phyloP scores from a whole-genome alignment of 1,284 basidiomycete species.

The Microbotryomycetes sp. region DNA sequence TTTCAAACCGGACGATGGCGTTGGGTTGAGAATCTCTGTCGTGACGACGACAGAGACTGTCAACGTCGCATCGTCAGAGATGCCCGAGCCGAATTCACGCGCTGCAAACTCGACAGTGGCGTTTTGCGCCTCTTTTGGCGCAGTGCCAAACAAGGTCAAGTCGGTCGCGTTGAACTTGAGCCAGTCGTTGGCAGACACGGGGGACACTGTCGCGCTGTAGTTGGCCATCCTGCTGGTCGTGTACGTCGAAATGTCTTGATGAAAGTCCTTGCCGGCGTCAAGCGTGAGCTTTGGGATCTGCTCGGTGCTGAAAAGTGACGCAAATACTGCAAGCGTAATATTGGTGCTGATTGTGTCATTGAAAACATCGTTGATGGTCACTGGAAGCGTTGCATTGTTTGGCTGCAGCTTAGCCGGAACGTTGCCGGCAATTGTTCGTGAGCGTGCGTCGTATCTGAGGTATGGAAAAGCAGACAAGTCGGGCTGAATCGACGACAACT shows the following conservation, averaged over 20 bases:
- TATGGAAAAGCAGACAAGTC: constrained; percentile 50
- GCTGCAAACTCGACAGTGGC: constrained; percentile 19
- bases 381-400: constrained; percentile 49
- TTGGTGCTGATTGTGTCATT: constrained; percentile 53
- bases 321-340: constrained; percentile 57
- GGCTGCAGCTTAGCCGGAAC: constrained; percentile 46
- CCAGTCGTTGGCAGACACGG: constrained; percentile 19
- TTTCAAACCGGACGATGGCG: constrained; percentile 10
- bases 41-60: constrained; percentile 20
- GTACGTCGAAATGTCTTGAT: constrained; percentile 23
- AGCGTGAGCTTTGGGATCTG: constrained; percentile 53
- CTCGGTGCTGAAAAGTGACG: constrained; percentile 55
- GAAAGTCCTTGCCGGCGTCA: constrained; percentile 41
- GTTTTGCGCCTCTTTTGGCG: constrained; percentile 17
- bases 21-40: neutral
- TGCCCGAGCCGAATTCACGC: neutral
- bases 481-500: constrained; percentile 36
- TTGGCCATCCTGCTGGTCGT: constrained; percentile 13
- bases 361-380: constrained; percentile 56
- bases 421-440: constrained; percentile 56
- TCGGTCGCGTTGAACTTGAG: constrained; percentile 15
- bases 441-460: constrained; percentile 56
- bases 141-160: constrained; percentile 25
- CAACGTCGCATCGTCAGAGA: constrained; percentile 12
- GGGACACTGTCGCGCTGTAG: constrained; percentile 23